Conservation (phyloP, 345 rosid genomes). For the Arabis hirsuta region DNA sequence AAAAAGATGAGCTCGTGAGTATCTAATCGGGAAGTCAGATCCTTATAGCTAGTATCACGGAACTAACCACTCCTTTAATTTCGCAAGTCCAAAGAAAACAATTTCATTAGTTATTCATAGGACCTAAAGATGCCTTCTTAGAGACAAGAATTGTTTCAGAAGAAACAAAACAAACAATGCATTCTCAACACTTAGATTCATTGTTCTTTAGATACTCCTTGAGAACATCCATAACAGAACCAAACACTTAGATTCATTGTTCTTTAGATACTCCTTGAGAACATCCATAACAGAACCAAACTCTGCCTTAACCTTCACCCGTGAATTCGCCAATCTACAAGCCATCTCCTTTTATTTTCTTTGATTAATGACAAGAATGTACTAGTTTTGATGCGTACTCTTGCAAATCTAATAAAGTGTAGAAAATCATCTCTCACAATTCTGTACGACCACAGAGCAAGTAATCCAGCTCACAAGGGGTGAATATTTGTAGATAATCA, state of each 20-base stretch:
- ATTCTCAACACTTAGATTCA: slow-evolving; percentile 27
- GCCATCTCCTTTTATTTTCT: slow-evolving; percentile 68
- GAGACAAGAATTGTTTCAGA: neutral
- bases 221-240: no score
- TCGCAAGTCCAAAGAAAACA: neutral
- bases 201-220: slow-evolving; percentile 22
- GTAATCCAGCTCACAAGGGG: slow-evolving; percentile 86
- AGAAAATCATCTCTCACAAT: slow-evolving; percentile 82
- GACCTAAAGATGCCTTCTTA: neutral
- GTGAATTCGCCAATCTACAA: slow-evolving; percentile 73
- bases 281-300: slow-evolving; percentile 83
- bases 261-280: slow-evolving; percentile 43
- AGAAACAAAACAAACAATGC: slow-evolving; percentile 3
- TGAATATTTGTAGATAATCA: slow-evolving; percentile 74
- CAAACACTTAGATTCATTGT: slow-evolving; percentile 35
- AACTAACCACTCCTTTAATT: neutral
- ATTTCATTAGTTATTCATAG: slow-evolving; percentile 7
- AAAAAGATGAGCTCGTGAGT: no score
- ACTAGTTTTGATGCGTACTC: no score
- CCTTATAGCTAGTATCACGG: neutral
- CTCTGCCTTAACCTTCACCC: slow-evolving; percentile 68
- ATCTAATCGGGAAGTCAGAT: no score
- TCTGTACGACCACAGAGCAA: slow-evolving; percentile 97
- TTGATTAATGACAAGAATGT: slow-evolving; percentile 41
- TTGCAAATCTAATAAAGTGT: neutral